These are phyloP conservation scores for Laguncularia racemosa DNA, from an alignment of 345 rosid genomes.

Conservation along the genomic window DNA sequence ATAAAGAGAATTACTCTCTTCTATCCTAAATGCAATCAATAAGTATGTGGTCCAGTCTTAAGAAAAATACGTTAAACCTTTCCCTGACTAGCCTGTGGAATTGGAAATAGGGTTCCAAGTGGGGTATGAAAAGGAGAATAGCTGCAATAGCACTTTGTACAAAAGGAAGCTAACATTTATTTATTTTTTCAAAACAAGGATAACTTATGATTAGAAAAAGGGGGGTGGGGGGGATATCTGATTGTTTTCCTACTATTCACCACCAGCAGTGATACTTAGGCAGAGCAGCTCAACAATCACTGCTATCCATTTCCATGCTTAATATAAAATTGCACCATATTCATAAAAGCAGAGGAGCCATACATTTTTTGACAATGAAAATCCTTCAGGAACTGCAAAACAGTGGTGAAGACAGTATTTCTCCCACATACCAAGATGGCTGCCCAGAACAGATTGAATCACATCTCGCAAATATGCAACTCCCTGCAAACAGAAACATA, in stretches of 20 bases:
- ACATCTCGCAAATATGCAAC: conserved; percentile 37
- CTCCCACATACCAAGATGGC: conserved; percentile 65
- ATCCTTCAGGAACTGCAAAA: conserved; percentile 71
- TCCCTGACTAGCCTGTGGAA: no score
- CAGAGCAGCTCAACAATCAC: background rate
- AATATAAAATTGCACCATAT: background rate
- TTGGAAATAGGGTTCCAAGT: no score
- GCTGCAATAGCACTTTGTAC: no score
- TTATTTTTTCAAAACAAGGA: no score
- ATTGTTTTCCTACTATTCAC: background rate
- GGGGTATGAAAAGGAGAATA: no score
- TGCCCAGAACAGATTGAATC: conserved; percentile 49
- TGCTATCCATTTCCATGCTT: background rate
- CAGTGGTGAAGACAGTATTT: conserved; percentile 53
- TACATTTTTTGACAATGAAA: conserved; percentile 50
- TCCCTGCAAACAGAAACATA: conserved; percentile 36
- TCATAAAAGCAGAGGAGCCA: conserved; percentile 8
- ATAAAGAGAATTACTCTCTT: no score
- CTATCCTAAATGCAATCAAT: no score
- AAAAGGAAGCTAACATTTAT: no score
- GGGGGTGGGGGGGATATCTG: no score
- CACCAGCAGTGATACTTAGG: background rate
- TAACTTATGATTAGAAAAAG: no score
- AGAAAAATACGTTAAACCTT: no score
- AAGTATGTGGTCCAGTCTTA: no score